Percentiles rank a stretch among this genome's conserved stretches.
Evolutionary conservation across 2,329 filamentous ascomycete genomes (phyloP).

Genomic region (Amphichorda felina): DNA sequence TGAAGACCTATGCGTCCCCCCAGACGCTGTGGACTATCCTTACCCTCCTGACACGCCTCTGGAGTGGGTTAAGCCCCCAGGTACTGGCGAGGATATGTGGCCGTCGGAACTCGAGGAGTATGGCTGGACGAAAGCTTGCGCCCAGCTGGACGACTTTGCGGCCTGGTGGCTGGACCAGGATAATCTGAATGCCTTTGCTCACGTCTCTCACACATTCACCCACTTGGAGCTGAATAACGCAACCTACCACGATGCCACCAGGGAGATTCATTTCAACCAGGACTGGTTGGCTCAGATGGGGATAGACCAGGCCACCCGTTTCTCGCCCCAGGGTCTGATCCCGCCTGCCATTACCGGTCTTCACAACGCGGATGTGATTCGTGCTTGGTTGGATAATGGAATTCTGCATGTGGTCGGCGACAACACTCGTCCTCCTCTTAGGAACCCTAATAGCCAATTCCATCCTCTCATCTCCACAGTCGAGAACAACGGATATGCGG

Average conservation of each 20-base stretch:
- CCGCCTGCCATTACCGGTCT: conserved; percentile 52
- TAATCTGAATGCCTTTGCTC: conserved; percentile 43
- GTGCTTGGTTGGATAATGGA: conserved; percentile 47
- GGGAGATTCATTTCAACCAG: conserved; percentile 49
- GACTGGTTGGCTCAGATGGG: conserved; percentile 44
- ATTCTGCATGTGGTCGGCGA: conserved; percentile 50
- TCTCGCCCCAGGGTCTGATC: conserved; percentile 42
- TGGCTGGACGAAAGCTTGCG: conserved; percentile 35
- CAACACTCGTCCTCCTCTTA: conserved; percentile 43
- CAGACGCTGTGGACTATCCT: conserved; percentile 28
- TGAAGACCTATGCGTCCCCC: conserved; percentile 24
- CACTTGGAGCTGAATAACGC: conserved; percentile 48
- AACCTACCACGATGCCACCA: conserved; percentile 41
- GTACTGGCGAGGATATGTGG: conserved; percentile 37
- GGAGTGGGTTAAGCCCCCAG: conserved; percentile 32
- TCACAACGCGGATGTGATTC: conserved; percentile 51
- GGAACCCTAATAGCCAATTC: conserved; percentile 38
- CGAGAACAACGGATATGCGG: conserved; percentile 38
- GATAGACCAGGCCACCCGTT: conserved; percentile 30
- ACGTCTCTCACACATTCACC: conserved; percentile 52
- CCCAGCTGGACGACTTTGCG: conserved; percentile 33
- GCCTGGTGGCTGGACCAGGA: conserved; percentile 35
- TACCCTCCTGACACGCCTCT: conserved; percentile 30
- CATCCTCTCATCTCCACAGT: conserved; percentile 43
- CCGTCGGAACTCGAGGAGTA: conserved; percentile 37